Percentiles rank a stretch among this genome's conserved stretches.
Evolutionary conservation across 2,329 filamentous ascomycete species (phyloP).

Genomic region (Helicocarpus griseus): DNA sequence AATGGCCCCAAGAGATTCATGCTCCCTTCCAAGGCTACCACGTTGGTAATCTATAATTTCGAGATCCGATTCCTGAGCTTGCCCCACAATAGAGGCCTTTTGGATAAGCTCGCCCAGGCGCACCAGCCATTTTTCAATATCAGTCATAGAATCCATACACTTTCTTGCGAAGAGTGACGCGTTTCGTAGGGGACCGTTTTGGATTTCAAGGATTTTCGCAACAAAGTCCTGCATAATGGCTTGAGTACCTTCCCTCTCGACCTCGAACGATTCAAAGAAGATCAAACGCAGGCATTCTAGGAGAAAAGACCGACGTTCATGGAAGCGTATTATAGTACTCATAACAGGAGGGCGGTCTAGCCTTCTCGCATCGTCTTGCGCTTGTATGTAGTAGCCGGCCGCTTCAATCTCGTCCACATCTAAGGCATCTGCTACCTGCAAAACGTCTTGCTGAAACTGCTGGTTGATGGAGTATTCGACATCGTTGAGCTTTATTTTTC

Average conservation of each 20-base stretch:
- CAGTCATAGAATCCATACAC: constrained; percentile 66
- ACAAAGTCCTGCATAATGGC: constrained; percentile 48
- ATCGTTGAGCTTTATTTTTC: constrained; percentile 63
- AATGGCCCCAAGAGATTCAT: constrained; percentile 78
- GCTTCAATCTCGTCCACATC: constrained; percentile 85
- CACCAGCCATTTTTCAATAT: constrained; percentile 67
- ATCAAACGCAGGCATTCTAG: constrained; percentile 77
- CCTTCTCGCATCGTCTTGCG: constrained; percentile 57
- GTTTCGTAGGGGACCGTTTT: constrained; percentile 36
- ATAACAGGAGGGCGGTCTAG: constrained; percentile 66
- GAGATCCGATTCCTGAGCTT: constrained; percentile 53
- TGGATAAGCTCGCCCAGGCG: constrained; percentile 66
- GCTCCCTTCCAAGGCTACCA: constrained; percentile 72
- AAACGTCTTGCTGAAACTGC: constrained; percentile 72
- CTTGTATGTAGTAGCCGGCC: constrained; percentile 63
- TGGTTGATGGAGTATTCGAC: constrained; percentile 73
- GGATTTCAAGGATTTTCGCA: constrained; percentile 49
- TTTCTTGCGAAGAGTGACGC: constrained; percentile 59
- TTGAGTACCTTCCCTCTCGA: constrained; percentile 48
- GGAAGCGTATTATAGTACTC: constrained; percentile 76
- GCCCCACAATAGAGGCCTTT: constrained; percentile 64
- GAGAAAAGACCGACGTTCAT: constrained; percentile 72
- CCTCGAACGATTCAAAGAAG: constrained; percentile 56
- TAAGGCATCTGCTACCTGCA: constrained; percentile 77
- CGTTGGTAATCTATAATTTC: constrained; percentile 75